Evolutionary conservation across 768 basidiomycete genomes (phyloP).

Genomic region (Panus rudis): DNA sequence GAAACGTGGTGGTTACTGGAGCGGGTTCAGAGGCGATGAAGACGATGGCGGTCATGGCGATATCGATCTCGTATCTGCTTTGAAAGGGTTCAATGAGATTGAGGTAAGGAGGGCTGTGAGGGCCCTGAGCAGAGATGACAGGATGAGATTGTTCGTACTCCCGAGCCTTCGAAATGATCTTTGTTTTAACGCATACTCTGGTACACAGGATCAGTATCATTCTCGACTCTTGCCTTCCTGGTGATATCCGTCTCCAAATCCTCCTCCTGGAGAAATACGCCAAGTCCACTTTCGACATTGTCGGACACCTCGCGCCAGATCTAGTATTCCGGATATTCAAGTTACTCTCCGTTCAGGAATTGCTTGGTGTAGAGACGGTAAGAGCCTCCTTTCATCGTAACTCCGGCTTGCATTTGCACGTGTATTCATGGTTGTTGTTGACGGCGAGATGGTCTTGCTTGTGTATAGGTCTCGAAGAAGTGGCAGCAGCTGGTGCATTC

Average conservation of each 20-base stretch:
- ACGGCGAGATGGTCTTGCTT: neutral
- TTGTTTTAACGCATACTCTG: constrained; percentile 3
- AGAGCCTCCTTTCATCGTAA: constrained; percentile 14
- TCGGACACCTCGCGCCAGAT: constrained; percentile 63
- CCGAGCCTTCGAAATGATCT: constrained; percentile 11
- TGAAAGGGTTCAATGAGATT: constrained; percentile 58
- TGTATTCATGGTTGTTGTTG: neutral
- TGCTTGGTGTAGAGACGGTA: constrained; percentile 54
- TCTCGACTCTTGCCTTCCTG: constrained; percentile 69
- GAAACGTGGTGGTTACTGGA: constrained; percentile 64
- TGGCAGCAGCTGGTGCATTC: constrained; percentile 44
- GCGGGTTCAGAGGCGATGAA: constrained; percentile 49
- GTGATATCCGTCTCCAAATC: constrained; percentile 81
- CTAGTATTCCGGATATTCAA: constrained; percentile 60
- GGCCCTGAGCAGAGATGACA: constrained; percentile 54
- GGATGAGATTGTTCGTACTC: constrained; percentile 63
- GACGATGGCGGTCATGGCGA: constrained; percentile 42
- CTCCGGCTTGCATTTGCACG: neutral
- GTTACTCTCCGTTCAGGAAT: constrained; percentile 49
- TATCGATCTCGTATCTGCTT: constrained; percentile 42
- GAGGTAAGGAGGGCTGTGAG: constrained; percentile 62
- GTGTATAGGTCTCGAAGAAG: constrained; percentile 34
- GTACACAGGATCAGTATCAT: constrained; percentile 49
- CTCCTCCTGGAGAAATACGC: constrained; percentile 79
- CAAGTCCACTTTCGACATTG: constrained; percentile 74